phyloP scores from a whole-genome alignment of 1,284 basidiomycete species.

The Cerioporus squamosus region DNA sequence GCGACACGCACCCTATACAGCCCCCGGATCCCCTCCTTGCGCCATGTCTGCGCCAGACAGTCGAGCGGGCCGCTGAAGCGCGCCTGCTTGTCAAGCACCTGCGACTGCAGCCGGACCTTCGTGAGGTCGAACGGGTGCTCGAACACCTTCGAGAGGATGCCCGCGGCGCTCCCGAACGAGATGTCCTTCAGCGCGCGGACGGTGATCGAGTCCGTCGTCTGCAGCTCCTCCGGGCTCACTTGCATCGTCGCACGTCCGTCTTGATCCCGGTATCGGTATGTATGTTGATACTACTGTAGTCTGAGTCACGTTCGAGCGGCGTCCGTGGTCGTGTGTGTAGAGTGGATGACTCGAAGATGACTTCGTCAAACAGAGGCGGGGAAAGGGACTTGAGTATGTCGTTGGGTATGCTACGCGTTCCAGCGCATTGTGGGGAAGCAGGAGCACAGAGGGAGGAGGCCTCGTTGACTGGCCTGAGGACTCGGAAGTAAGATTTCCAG shows the following conservation, averaged over 20 bases:
- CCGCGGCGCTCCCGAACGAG: constrained; percentile 66
- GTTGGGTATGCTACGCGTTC: too few relatives aligned
- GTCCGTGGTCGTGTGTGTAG: too few relatives aligned
- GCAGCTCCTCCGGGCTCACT: constrained; percentile 33
- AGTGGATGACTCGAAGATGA: too few relatives aligned
- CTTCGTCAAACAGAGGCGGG: too few relatives aligned
- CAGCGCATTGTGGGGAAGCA: too few relatives aligned
- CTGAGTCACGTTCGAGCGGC: too few relatives aligned
- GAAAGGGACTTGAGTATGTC: too few relatives aligned
- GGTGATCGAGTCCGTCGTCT: constrained; percentile 33
- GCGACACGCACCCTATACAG: constrained; percentile 73
- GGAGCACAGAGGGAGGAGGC: too few relatives aligned
- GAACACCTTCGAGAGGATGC: constrained; percentile 84
- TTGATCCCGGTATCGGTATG: not conserved
- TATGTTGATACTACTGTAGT: not conserved
- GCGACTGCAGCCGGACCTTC: constrained; percentile 84
- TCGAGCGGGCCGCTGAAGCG: constrained; percentile 82
- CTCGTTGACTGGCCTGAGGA: too few relatives aligned
- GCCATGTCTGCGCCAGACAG: constrained; percentile 80
- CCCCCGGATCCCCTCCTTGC: constrained; percentile 77
- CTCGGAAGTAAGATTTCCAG: too few relatives aligned
- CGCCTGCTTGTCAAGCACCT: constrained; percentile 74
- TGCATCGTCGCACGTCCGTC: constrained; percentile 28
- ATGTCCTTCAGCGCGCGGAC: constrained; percentile 57
- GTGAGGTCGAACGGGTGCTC: constrained; percentile 89